A percentile compares a stretch with the other conserved stretches of the same genome.
phyloP scores from a whole-genome alignment of 2,329 filamentous ascomycete genomes.

The Calonectria montana region DNA sequence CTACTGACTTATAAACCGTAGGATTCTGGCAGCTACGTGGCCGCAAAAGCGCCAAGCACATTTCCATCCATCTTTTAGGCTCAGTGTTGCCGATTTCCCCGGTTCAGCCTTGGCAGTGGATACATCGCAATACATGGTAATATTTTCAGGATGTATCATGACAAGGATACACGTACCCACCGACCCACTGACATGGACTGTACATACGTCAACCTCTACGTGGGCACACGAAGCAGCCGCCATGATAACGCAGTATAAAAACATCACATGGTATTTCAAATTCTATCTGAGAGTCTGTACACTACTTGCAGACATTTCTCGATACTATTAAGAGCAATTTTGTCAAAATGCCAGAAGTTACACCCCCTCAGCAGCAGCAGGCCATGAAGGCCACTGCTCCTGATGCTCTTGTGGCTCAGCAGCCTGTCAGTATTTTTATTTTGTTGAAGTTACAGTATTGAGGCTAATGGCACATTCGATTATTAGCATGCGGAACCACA shows the following conservation, averaged over 20 bases:
- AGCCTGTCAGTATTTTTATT: not conserved
- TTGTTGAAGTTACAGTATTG: not conserved
- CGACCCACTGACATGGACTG: not conserved
- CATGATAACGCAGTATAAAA: not conserved
- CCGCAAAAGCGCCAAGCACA: not conserved
- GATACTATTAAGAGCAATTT: not conserved
- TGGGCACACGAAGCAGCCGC: not conserved
- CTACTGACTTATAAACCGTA: no score
- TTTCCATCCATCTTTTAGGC: not conserved
- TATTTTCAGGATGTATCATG: not conserved
- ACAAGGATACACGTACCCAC: not conserved
- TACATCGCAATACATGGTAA: not conserved
- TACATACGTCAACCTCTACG: constrained; percentile 1
- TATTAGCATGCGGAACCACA: not conserved
- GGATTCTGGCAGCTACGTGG: no score
- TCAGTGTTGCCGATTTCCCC: not conserved
- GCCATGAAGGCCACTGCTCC: not conserved
- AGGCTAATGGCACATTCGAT: not conserved
- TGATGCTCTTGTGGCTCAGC: not conserved
- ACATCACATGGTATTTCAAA: not conserved
- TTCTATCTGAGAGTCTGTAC: not conserved
- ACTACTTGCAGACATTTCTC: not conserved
- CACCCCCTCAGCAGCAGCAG: not conserved
- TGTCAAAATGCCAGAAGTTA: not conserved
- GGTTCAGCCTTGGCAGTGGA: not conserved